Evolutionary conservation across 805 yeast genomes (phyloP).

Genomic region (Yarrowia bubula): DNA sequence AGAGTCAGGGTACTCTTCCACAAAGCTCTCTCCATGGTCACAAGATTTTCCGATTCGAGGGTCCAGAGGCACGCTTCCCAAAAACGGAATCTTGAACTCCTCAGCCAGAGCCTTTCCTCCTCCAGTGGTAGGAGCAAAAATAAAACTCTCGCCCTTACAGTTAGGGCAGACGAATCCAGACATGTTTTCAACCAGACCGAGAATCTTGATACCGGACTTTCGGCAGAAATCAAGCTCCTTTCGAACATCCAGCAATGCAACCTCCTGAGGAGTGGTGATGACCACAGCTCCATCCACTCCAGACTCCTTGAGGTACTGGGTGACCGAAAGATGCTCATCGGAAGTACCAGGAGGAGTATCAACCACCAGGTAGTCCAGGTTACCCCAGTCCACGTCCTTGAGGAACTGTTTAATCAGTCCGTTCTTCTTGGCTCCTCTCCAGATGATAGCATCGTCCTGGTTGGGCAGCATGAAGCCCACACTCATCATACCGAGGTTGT

Average conservation of each 20-base stretch:
- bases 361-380: slow-evolving; percentile 72
- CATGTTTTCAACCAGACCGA: slow-evolving; percentile 97
- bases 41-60: slow-evolving; percentile 90
- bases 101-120: slow-evolving; percentile 85
- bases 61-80: slow-evolving; percentile 93
- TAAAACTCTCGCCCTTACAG: slow-evolving; percentile 85
- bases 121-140: slow-evolving; percentile 94
- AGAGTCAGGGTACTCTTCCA: slow-evolving; percentile 78
- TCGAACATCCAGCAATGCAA: slow-evolving; percentile 88
- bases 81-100: slow-evolving; percentile 71
- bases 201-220: slow-evolving; percentile 79
- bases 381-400: slow-evolving; percentile 94
- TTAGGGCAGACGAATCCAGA: slow-evolving; percentile 96
- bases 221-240: slow-evolving; percentile 93
- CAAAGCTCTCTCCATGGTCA: slow-evolving; percentile 79
- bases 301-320: slow-evolving; percentile 79
- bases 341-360: slow-evolving; percentile 99
- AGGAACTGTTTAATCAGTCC: slow-evolving; percentile 89
- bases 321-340: slow-evolving; percentile 92
- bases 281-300: slow-evolving; percentile 95
- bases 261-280: slow-evolving; percentile 98
- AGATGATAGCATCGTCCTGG: slow-evolving; percentile 87
- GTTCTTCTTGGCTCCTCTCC: slow-evolving; percentile 97
- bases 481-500: slow-evolving; percentile 92
- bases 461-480: slow-evolving; percentile 94